Percentiles rank a stretch among this genome's conserved stretches.
These are phyloP conservation scores for Arthrobotrys iridis DNA, from an alignment of 2,329 filamentous ascomycete species.

Conservation along the genomic window DNA sequence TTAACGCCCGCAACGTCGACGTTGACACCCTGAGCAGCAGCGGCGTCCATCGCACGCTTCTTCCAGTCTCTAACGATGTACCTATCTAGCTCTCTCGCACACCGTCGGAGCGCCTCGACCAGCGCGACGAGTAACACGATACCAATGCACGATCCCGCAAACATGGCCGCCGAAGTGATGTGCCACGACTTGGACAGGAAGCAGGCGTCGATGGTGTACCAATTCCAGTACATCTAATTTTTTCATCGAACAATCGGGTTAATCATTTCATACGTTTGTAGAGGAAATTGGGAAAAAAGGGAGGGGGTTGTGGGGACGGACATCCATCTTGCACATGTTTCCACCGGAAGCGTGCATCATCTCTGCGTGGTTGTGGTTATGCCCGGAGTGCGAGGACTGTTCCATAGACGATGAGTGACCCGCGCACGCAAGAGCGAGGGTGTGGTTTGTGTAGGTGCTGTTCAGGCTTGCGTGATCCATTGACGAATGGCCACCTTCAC, in stretches of 20 bases:
- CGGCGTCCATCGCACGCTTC: slow-evolving; percentile 21
- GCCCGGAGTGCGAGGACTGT: slow-evolving; percentile 9
- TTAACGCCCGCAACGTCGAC: background rate
- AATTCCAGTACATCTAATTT: slow-evolving; percentile 85
- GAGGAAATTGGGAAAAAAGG: background rate
- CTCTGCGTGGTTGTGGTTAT: slow-evolving; percentile 45
- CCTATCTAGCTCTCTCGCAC: slow-evolving; percentile 77
- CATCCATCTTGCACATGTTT: slow-evolving; percentile 59
- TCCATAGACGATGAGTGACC: too few relatives aligned
- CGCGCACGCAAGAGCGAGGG: too few relatives aligned
- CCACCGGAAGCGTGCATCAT: slow-evolving; percentile 29
- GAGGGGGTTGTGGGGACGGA: slow-evolving; percentile 55
- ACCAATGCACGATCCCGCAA: slow-evolving; percentile 82
- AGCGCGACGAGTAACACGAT: slow-evolving; percentile 76
- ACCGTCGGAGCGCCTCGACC: slow-evolving; percentile 77
- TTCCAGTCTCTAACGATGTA: slow-evolving; percentile 68
- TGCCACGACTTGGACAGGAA: slow-evolving; percentile 78
- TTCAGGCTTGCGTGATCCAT: slow-evolving; percentile 14
- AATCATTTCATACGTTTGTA: background rate
- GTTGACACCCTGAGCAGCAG: background rate
- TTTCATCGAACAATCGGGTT: too few relatives aligned
- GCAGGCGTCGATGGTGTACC: slow-evolving; percentile 76
- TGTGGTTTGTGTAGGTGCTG: background rate
- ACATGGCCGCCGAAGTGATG: slow-evolving; percentile 74
- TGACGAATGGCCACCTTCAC: background rate